Base-by-base conservation (phyloP, 176 grass and related monocot genomes). In the Microstegium vimineum region DNA sequence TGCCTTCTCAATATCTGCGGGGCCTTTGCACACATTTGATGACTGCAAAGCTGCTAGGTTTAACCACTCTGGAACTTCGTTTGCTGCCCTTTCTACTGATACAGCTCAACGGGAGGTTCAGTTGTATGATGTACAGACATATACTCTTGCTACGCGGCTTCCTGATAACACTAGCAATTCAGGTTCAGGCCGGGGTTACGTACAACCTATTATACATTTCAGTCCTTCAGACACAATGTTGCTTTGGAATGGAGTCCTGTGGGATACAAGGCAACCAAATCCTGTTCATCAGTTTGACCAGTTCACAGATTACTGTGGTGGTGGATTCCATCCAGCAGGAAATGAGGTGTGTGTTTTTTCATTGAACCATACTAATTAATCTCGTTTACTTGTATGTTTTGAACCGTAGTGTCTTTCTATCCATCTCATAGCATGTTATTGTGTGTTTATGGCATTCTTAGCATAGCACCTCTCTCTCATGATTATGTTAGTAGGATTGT, bases 251-350 rank as follows among this genome's bases (percentile, higher is more conserved):
- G 96, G 96, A 38, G 77, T 90, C 34, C 92, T 98, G 70, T 98
- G 96, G 96, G 96, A 98, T 87, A 86, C 81, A 30, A 87, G 93
- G 33, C 82, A 74, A 46, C 64, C 85, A 11, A 82, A 79, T 72
- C 74, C 91, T 59, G 37, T 98, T 51, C 91, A 93, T 89, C 89
- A 89, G 63, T 98, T 98, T 73, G 96, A 98, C 60, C 96, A 98
- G 73, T 98, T 98, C 83, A 98, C 96, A 47, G 96, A 98, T 79
- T 98, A 95, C 38, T 88, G 96, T 34, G 96, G 96, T 0, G 96
- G 96, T 77, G 96, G 96, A 32, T 98, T 98, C 70, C 96, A 98
- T 88, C 96, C 96, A 80, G 87, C 93, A 52, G 96, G 96, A 80
- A 98, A 98, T 38, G 96, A 98, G 93, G 96, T 98, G 49, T 51